Conservation (phyloP, 1,284 basidiomycete genomes). For the Mycena sp. region DNA sequence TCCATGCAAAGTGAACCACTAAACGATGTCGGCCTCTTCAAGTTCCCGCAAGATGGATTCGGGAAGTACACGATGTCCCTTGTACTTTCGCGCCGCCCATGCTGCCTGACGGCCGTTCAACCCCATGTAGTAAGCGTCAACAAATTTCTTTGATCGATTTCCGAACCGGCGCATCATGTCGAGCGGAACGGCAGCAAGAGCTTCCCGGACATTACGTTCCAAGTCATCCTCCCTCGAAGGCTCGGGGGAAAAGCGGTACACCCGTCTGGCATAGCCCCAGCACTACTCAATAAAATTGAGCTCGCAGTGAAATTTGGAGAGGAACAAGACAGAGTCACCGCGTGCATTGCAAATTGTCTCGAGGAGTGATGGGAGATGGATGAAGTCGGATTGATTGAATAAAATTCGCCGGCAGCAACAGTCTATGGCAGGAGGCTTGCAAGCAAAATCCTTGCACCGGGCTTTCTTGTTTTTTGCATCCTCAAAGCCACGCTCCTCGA, state of each 20-base stretch:
- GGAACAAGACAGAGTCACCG: not conserved
- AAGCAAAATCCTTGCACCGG: slow-evolving; percentile 27
- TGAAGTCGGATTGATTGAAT: slow-evolving; percentile 35
- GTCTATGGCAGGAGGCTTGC: not conserved
- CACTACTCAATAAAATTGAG: slow-evolving; percentile 10
- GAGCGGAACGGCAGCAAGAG: not conserved
- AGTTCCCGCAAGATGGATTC: not conserved
- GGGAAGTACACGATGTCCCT: not conserved
- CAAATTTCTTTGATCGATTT: not conserved
- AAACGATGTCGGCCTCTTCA: not conserved
- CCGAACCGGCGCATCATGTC: not conserved
- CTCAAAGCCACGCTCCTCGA: slow-evolving; percentile 35
- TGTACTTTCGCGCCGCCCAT: slow-evolving; percentile 11
- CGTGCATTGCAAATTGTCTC: not conserved
- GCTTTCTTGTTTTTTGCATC: not conserved
- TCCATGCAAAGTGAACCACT: not conserved
- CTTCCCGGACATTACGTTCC: not conserved
- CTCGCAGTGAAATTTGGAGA: slow-evolving; percentile 10
- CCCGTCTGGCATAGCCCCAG: not conserved
- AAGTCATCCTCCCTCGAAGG: slow-evolving; percentile 1
- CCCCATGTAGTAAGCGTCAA: not conserved
- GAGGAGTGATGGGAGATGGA: slow-evolving; percentile 20
- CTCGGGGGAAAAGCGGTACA: slow-evolving; percentile 3
- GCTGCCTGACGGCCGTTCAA: not conserved
- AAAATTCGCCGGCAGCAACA: slow-evolving; percentile 23